These are phyloP conservation scores for Sisymbrium altissimum DNA, from an alignment of 345 rosid species.

Conservation along the genomic window DNA sequence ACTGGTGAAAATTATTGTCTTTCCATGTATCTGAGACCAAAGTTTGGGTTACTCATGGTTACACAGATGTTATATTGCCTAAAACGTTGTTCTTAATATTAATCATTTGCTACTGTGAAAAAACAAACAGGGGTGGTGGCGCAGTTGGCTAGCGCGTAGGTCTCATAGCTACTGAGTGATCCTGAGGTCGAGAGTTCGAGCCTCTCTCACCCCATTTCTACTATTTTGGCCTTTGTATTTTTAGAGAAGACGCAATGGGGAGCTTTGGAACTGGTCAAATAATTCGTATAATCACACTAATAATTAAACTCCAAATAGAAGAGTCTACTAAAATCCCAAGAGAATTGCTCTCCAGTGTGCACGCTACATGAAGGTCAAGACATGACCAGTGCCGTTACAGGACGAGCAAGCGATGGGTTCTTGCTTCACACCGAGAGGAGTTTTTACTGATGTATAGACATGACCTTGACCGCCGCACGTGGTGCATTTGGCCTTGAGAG, in stretches of 20 bases:
- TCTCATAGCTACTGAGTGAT: slow-evolving; percentile 78
- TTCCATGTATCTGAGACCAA: not conserved
- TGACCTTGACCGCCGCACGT: slow-evolving; percentile 98
- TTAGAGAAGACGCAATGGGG: not conserved
- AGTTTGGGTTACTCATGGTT: not conserved
- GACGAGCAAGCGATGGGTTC: slow-evolving; percentile 80
- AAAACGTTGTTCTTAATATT: not conserved
- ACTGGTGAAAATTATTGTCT: not conserved
- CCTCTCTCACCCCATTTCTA: slow-evolving; percentile 72
- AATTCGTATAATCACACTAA: not conserved
- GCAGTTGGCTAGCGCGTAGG: slow-evolving; percentile 97
- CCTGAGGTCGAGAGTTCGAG: slow-evolving; percentile 92
- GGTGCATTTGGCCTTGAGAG: slow-evolving; percentile 41
- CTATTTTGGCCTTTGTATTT: not conserved
- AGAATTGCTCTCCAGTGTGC: not conserved
- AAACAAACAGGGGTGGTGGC: slow-evolving; percentile 62
- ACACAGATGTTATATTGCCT: not conserved
- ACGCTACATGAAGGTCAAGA: not conserved
- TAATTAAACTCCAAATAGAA: not conserved
- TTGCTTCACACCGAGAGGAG: slow-evolving; percentile 89
- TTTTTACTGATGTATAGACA: slow-evolving; percentile 75
- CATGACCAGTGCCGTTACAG: slow-evolving; percentile 69
- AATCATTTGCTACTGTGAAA: not conserved
- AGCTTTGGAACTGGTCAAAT: not conserved
- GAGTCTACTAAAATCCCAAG: not conserved